Percentiles rank a stretch among this genome's conserved stretches.
These are phyloP conservation scores for Rhizopogon rudus DNA, from an alignment of 768 basidiomycete genomes.

Conservation along the genomic window DNA sequence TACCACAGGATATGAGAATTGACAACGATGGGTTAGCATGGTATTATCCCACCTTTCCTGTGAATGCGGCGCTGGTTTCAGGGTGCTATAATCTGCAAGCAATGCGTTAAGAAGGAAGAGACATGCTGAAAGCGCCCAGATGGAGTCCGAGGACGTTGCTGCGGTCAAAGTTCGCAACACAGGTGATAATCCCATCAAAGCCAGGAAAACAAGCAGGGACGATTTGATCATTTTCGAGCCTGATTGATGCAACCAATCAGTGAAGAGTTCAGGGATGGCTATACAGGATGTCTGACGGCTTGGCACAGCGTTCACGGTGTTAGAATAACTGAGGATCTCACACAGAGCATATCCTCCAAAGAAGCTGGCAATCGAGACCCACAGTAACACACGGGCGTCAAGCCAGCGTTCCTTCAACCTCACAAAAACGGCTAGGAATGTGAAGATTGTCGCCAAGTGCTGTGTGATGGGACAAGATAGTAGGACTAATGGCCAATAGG, in stretches of 20 bases:
- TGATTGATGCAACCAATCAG: constrained; percentile 24
- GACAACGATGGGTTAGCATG: constrained; percentile 16
- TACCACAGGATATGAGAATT: constrained; percentile 29
- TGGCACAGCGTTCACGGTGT: constrained; percentile 19
- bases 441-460: constrained; percentile 74
- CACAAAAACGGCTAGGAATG: constrained; percentile 80
- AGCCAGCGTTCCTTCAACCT: constrained; percentile 57
- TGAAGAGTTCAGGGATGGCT: not conserved
- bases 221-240: constrained; percentile 75
- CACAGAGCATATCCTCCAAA: constrained; percentile 56
- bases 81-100: constrained; percentile 75
- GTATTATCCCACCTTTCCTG: constrained; percentile 52
- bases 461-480: constrained; percentile 77
- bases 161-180: constrained; percentile 89
- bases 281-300: constrained; percentile 19
- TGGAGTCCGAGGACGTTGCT: constrained; percentile 93
- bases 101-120: constrained; percentile 80
- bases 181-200: constrained; percentile 86
- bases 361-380: constrained; percentile 57
- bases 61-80: constrained; percentile 35
- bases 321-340: constrained; percentile 46
- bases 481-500: constrained; percentile 67
- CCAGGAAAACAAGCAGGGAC: constrained; percentile 81
- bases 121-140: constrained; percentile 89
- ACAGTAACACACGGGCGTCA: constrained; percentile 67